Conservation (phyloP, 345 rosid genomes). For the Citrus sp. region DNA sequence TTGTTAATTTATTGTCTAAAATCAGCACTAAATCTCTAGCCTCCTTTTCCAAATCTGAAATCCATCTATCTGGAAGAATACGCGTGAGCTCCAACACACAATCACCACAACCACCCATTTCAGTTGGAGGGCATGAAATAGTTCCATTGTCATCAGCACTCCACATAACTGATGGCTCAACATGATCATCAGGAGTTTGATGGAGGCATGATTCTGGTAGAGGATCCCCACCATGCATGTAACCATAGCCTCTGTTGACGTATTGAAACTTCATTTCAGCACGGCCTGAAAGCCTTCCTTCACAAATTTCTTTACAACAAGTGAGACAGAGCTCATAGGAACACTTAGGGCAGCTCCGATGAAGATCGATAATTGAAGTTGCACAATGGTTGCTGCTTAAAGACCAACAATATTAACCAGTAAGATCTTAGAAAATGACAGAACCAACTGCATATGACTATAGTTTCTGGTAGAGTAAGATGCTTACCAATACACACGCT, state of each 20-base stretch:
- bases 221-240: slow-evolving; percentile 70
- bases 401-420: neutral
- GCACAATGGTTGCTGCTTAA: slow-evolving; percentile 78
- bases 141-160: slow-evolving; percentile 45
- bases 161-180: slow-evolving; percentile 37
- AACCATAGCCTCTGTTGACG: slow-evolving; percentile 50
- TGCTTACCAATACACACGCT: slow-evolving; percentile 78
- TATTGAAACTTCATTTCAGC: slow-evolving; percentile 41
- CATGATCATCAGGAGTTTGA: slow-evolving; percentile 21
- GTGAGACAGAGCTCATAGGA: slow-evolving; percentile 71
- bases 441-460: slow-evolving; percentile 1
- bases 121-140: slow-evolving; percentile 60
- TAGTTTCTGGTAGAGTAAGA: neutral
- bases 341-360: slow-evolving; percentile 76
- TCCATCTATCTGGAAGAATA: slow-evolving; percentile 48
- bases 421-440: slow-evolving; percentile 2
- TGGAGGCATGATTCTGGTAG: slow-evolving; percentile 13
- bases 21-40: slow-evolving; percentile 31
- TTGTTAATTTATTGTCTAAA: slow-evolving; percentile 16
- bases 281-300: slow-evolving; percentile 35
- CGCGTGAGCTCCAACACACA: slow-evolving; percentile 60
- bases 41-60: slow-evolving; percentile 43
- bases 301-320: slow-evolving; percentile 79
- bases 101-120: slow-evolving; percentile 77
- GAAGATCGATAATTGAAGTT: slow-evolving; percentile 81